Evolutionary conservation across 2,329 filamentous ascomycete genomes (phyloP).

Genomic region (Alternaria brassicicola): DNA sequence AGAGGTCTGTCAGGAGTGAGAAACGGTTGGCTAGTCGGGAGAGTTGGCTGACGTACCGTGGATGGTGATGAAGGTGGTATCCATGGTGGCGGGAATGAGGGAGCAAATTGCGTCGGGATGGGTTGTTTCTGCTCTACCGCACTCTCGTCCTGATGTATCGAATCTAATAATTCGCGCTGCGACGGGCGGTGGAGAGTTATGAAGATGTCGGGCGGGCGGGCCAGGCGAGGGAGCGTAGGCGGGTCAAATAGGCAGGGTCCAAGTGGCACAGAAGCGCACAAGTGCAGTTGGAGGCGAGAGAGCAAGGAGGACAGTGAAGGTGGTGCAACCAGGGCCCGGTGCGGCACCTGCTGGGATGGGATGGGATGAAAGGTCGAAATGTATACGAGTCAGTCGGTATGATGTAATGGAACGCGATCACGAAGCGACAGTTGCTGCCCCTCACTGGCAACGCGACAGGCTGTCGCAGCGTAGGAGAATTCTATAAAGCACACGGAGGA

Average conservation of each 20-base stretch:
- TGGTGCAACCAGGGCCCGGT: slow-evolving; percentile 19
- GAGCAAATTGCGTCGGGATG: neutral
- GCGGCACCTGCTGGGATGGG: slow-evolving; percentile 19
- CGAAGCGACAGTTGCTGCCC: neutral
- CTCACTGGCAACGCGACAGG: neutral
- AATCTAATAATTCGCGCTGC: slow-evolving; percentile 49
- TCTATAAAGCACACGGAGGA: slow-evolving; percentile 1
- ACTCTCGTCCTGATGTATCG: slow-evolving; percentile 33
- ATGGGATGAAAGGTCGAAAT: slow-evolving; percentile 3
- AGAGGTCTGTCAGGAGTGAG: slow-evolving; percentile 64
- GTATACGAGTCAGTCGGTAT: slow-evolving; percentile 11
- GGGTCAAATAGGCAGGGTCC: slow-evolving; percentile 30
- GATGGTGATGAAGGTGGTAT: slow-evolving; percentile 90
- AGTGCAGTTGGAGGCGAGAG: slow-evolving; percentile 20
- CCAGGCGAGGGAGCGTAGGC: slow-evolving; percentile 18
- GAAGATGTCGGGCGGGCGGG: slow-evolving; percentile 4
- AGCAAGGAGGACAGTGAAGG: slow-evolving; percentile 13
- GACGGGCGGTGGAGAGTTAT: slow-evolving; percentile 35
- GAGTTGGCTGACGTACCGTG: slow-evolving; percentile 66
- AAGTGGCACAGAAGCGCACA: slow-evolving; percentile 29
- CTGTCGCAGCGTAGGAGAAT: neutral
- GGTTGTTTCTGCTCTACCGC: slow-evolving; percentile 25
- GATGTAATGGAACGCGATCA: slow-evolving; percentile 11
- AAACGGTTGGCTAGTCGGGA: slow-evolving; percentile 7
- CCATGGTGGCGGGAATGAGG: slow-evolving; percentile 51